Conservation (phyloP, 208 protist species). For the Crithidia sp. region DNA sequence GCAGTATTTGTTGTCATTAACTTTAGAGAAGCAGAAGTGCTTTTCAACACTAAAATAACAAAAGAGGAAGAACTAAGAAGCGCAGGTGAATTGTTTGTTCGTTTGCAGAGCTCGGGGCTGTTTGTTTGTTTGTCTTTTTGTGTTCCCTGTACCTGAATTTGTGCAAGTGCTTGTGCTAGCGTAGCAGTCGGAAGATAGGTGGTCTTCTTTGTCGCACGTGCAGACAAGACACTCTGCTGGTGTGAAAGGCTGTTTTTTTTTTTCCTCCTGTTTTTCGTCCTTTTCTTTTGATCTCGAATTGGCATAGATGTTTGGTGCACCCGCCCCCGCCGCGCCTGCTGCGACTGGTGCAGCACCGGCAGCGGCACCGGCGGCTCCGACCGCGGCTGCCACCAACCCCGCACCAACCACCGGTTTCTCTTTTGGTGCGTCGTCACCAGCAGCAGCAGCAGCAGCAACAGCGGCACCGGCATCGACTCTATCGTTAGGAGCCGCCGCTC, state of each 20-base stretch:
- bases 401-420: conserved; percentile 7
- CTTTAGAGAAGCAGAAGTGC: no score
- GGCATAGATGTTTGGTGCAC: conserved; percentile 9
- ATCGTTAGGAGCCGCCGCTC: neutral
- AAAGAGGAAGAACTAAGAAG: no score
- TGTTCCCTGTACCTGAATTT: no score
- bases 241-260: neutral
- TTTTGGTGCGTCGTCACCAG: neutral
- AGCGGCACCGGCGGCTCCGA: neutral
- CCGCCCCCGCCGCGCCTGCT: neutral
- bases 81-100: no score
- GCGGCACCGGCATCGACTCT: neutral
- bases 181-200: no score
- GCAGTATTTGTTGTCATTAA: no score
- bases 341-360: neutral
- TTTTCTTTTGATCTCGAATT: neutral
- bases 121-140: no score
- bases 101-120: no score
- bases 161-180: no score
- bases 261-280: neutral
- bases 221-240: no score
- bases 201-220: no score
- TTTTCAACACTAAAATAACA: no score
- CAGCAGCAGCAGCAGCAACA: neutral
- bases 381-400: neutral